A percentile compares a stretch with the other conserved stretches of the same genome.
Evolutionary conservation across 352 stramenopile genomes (phyloP).

Genomic region (Phytophthora crassamura): DNA sequence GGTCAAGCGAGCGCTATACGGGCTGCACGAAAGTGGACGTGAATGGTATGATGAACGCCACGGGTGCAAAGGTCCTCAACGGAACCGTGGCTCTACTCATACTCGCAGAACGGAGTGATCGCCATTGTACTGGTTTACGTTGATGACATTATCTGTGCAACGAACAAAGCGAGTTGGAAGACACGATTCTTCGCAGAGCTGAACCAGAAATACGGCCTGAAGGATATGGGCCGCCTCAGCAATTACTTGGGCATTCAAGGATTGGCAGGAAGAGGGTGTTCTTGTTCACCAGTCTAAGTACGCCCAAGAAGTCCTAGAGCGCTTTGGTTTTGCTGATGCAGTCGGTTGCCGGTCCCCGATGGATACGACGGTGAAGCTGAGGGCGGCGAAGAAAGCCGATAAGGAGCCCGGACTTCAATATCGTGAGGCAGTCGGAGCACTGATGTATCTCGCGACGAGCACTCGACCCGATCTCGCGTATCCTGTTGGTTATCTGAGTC

Average conservation of each 20-base stretch:
- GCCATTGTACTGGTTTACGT: no score
- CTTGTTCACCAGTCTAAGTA: not conserved
- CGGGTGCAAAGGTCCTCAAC: not conserved
- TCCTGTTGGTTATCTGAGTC: constrained; percentile 21
- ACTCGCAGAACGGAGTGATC: no score
- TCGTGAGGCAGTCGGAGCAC: constrained; percentile 15
- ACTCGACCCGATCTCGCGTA: constrained; percentile 27
- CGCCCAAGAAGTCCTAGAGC: not conserved
- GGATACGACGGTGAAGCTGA: no score
- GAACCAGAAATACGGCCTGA: no score
- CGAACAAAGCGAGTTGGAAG: no score
- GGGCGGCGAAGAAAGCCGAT: no score
- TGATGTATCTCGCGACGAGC: constrained; percentile 32
- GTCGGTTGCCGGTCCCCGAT: no score
- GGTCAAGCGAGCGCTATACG: constrained; percentile 6
- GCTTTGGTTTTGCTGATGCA: constrained; percentile 9
- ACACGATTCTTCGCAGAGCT: no score
- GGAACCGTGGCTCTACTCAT: no score
- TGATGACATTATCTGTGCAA: no score
- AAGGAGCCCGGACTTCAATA: no score
- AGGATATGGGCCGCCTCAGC: not conserved
- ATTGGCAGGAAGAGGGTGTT: not conserved
- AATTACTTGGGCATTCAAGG: not conserved
- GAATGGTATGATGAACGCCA: constrained; percentile 13
- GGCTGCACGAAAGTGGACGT: not conserved